Conservation (phyloP, 257 asterid species). For the Sherardia arvensis region DNA sequence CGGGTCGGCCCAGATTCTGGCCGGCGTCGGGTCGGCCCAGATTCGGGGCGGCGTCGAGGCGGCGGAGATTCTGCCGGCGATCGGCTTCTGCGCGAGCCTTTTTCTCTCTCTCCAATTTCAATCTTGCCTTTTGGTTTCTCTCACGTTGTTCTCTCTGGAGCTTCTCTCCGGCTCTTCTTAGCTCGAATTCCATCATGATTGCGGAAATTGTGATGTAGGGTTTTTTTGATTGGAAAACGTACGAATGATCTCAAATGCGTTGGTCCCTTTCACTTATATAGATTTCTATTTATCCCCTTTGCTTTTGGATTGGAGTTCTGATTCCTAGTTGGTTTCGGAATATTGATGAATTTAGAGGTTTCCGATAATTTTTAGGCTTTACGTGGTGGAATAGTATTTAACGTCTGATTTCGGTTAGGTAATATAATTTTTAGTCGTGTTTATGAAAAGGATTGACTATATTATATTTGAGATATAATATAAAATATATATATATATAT, state of each 20-base stretch:
- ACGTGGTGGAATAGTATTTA: too few species aligned
- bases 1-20: too few species aligned
- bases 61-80: slow-evolving; percentile 69
- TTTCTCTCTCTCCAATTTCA: slow-evolving; percentile 63
- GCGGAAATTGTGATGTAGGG: background rate
- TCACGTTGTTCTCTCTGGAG: slow-evolving; percentile 72
- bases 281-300: background rate
- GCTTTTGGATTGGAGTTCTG: background rate
- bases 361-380: too few species aligned
- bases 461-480: too few species aligned
- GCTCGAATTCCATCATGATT: slow-evolving; percentile 63
- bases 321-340: background rate
- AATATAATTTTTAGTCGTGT: too few species aligned
- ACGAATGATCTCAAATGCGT: background rate
- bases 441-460: too few species aligned
- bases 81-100: slow-evolving; percentile 59
- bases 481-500: too few species aligned
- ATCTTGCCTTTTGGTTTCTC: slow-evolving; percentile 53
- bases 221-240: background rate
- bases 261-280: background rate
- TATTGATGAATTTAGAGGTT: too few species aligned
- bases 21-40: too few species aligned
- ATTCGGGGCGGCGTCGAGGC: slow-evolving; percentile 70
- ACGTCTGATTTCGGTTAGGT: too few species aligned
- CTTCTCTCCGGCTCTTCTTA: slow-evolving; percentile 90